Conservation (phyloP, 2,329 filamentous ascomycete species). For the Sclerotinia minor region DNA sequence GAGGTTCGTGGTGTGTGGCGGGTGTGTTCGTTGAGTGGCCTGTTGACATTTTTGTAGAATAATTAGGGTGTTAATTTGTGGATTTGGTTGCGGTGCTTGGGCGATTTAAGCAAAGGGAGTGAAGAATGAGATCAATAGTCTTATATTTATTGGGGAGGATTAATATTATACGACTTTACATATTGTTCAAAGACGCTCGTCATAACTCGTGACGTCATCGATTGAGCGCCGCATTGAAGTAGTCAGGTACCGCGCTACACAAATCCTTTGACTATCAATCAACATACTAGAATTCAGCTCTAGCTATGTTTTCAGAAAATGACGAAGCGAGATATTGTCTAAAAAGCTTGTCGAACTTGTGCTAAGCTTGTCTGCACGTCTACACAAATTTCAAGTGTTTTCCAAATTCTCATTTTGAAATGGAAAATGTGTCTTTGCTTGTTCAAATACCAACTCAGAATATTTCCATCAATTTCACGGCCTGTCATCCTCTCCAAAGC, state of each 20-base stretch:
- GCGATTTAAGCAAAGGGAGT: neutral
- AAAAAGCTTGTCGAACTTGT: no score
- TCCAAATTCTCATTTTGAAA: no score
- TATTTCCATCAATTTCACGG: no score
- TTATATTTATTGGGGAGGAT: neutral
- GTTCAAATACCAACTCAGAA: no score
- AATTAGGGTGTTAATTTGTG: neutral
- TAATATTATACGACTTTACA: neutral
- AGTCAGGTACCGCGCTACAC: neutral
- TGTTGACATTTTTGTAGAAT: neutral
- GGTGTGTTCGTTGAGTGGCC: neutral
- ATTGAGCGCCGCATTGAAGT: neutral
- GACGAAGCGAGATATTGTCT: no score
- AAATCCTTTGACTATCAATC: no score
- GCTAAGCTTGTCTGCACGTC: no score
- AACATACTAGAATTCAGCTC: neutral
- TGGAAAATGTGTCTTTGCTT: no score
- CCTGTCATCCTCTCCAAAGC: no score
- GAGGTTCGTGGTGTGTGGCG: slow-evolving; percentile 19
- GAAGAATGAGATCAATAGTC: neutral
- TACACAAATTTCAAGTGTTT: no score
- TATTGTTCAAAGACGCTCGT: neutral
- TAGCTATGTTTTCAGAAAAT: neutral
- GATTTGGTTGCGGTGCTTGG: neutral
- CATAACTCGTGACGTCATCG: slow-evolving; percentile 3